Conservation (phyloP, 1,284 basidiomycete species). For the Binderoboletus segoi region DNA sequence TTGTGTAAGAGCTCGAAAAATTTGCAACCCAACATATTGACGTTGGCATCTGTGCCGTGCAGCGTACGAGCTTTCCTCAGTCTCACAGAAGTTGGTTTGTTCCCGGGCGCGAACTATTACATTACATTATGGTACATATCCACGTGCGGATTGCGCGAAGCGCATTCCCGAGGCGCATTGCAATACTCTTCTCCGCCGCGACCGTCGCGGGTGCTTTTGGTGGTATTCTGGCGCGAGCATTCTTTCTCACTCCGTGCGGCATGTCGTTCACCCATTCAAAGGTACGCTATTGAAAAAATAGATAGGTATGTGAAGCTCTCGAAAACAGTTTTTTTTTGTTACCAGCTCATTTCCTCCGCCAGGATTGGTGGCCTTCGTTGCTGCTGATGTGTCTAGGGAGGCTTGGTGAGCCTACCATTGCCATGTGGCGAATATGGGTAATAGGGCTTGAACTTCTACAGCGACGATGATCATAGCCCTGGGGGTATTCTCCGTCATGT, state of each 20-base stretch:
- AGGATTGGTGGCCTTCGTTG: constrained; percentile 43
- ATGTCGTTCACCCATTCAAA: constrained; percentile 7
- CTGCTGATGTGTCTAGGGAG: constrained; percentile 46
- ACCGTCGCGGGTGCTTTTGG: constrained; percentile 54
- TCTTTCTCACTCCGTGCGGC: background rate
- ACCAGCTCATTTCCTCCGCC: background rate
- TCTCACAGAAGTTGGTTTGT: constrained; percentile 55
- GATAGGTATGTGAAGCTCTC: constrained; percentile 38
- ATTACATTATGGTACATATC: constrained; percentile 59
- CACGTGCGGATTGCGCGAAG: constrained; percentile 48
- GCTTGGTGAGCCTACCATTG: constrained; percentile 16
- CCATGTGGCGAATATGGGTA: background rate
- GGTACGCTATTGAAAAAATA: constrained; percentile 38
- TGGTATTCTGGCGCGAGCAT: constrained; percentile 37
- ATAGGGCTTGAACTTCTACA: constrained; percentile 1
- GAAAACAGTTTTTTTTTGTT: background rate
- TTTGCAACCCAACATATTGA: constrained; percentile 2
- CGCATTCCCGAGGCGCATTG: constrained; percentile 53
- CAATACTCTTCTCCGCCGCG: constrained; percentile 62
- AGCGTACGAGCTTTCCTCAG: constrained; percentile 56
- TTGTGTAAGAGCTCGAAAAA: constrained; percentile 23
- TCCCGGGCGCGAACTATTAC: constrained; percentile 57
- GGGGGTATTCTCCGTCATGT: constrained; percentile 44
- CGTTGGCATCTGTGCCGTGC: background rate
- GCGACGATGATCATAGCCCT: constrained; percentile 42